Evolutionary conservation across 768 basidiomycete species (phyloP), one percentile per base, ranked within the genome.

Genomic region (Leccinum longicurvipes): DNA sequence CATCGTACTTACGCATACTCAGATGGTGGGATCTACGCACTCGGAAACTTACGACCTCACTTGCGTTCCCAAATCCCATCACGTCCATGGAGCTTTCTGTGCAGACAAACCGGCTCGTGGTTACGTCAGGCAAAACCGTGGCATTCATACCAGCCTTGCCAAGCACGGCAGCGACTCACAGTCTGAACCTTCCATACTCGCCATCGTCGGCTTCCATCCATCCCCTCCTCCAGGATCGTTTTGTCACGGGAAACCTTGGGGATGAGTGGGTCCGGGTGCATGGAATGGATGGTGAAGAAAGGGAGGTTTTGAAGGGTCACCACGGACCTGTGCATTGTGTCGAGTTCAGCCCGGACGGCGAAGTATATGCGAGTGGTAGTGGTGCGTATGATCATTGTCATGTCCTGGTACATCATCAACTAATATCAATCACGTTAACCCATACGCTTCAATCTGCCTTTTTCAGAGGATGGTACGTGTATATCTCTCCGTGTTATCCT

Each of bases 231-330:
- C 85, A 91, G 66, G 90, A 96, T 68, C 83, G 92, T 49, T 98
- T 98, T 73, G 89, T 98, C 54, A 93, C 93, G 0, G 97, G 97
- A 39, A 91, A 86, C 62, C 79, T 82, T 50, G 82, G 81, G 14
- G 97, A 99, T 71, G 94, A 98, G 64, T 98, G 97, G 97, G 94
- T 99, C 45, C 81, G 96, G 32, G 84, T 98, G 28, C 93, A 98
- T 69, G 89, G 88, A 15, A 85, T 95, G 67, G 83, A 89, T 29
- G 97, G 96, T 2, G 86, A 88, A 70, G 95, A 99, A 75, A 75
- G 82, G 60, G 96, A 98, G 55, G 82, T 97, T 28, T 80, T 94
- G 55, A 96, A 97, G 72, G 96, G 96, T 4, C 97, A 98, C 67
- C 97, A 98, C 68, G 97, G 96, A 23, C 95, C 96, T 19, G 95